phyloP scores from a whole-genome alignment of 495 filamentous ascomycete genomes.

The Aspergillus olivimuriae region DNA sequence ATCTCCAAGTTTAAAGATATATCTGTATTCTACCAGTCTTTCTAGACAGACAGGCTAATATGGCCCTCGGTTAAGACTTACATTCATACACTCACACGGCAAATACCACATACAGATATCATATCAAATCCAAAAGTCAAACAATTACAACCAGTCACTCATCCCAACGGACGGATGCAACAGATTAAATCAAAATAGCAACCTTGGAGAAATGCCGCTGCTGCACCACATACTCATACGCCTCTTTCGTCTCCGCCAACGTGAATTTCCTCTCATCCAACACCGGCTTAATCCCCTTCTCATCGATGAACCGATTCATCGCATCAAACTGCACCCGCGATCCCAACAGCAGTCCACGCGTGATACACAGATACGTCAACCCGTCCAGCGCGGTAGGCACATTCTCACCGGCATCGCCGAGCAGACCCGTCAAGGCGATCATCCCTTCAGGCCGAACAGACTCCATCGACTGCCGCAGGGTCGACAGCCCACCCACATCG shows the following conservation, averaged over 20 bases:
- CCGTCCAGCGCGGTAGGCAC: constrained; percentile 26
- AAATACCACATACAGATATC: not conserved
- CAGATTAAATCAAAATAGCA: constrained; percentile 54
- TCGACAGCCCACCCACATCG: constrained; percentile 54
- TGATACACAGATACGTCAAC: constrained; percentile 31
- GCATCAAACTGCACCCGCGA: constrained; percentile 46
- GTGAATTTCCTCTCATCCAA: constrained; percentile 50
- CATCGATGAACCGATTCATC: constrained; percentile 50
- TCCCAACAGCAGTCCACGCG: constrained; percentile 40
- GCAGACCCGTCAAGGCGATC: constrained; percentile 49
- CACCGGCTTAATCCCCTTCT: constrained; percentile 50
- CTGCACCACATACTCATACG: constrained; percentile 43
- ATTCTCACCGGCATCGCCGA: constrained; percentile 26
- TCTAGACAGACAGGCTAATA: too few relatives aligned
- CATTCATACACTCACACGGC: not conserved
- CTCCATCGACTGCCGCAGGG: constrained; percentile 49
- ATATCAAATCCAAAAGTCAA: not conserved
- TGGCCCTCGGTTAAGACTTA: not conserved
- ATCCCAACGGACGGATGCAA: too few relatives aligned
- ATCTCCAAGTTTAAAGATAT: too few relatives aligned
- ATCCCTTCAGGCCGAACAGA: constrained; percentile 55
- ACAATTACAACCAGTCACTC: too few relatives aligned
- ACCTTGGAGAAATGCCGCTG: constrained; percentile 69
- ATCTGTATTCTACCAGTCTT: too few relatives aligned
- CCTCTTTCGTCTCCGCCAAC: constrained; percentile 43